phyloP scores from a whole-genome alignment of 148 eudicot species.

The Rhododendron henanense region DNA sequence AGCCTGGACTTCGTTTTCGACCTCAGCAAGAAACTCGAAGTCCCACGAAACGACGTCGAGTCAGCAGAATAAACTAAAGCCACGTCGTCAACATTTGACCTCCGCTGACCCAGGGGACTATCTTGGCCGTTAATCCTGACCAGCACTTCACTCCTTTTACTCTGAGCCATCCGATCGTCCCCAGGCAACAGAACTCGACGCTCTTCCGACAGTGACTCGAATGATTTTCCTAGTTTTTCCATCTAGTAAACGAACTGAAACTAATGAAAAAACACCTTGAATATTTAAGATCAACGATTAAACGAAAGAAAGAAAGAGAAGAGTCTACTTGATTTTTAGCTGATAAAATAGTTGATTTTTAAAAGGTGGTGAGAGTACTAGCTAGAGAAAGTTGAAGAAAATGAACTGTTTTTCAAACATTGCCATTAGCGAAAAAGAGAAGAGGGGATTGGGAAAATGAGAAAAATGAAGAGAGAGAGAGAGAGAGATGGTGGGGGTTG shows the following conservation, averaged over 20 bases:
- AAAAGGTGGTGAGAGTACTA: not conserved
- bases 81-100: conserved; percentile 1
- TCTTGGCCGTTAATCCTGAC: conserved; percentile 22
- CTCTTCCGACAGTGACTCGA: conserved; percentile 29
- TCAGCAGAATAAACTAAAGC: not conserved
- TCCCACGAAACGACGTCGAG: not conserved
- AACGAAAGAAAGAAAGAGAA: not conserved
- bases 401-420: not conserved
- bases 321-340: not conserved
- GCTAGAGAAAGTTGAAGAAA: not conserved
- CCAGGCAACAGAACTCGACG: conserved; percentile 26
- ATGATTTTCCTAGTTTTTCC: conserved; percentile 22
- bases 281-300: not conserved
- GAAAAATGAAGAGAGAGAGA: not conserved
- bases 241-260: not conserved
- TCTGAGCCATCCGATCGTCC: conserved; percentile 16
- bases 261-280: not conserved
- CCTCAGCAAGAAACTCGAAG: conserved; percentile 1
- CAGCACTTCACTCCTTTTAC: conserved; percentile 1
- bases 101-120: not conserved
- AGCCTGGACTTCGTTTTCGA: conserved; percentile 7
- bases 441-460: not conserved
- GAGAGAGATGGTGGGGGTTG: not conserved
- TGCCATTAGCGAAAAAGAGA: not conserved
- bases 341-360: not conserved